A percentile compares a stretch with the other conserved stretches of the same genome.
phyloP scores from a whole-genome alignment of 352 stramenopile species.

The Blastocystis sp. region DNA sequence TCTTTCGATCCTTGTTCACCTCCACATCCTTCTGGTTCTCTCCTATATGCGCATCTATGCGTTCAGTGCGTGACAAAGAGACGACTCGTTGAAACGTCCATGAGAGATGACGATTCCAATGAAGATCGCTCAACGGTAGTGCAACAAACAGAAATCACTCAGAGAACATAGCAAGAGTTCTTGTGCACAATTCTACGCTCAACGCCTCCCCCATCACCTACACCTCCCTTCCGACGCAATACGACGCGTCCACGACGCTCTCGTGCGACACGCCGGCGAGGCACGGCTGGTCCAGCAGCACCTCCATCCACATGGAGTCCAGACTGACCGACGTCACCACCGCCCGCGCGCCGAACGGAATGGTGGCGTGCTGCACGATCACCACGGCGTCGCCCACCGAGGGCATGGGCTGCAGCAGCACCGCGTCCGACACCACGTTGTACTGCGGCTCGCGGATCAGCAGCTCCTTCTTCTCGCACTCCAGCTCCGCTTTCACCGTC shows the following conservation, averaged over 20 bases:
- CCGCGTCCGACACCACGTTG: constrained; percentile 2
- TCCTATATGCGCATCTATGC: constrained; percentile 24
- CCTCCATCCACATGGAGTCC: background rate
- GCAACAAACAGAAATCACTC: background rate
- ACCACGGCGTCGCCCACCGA: constrained; percentile 10
- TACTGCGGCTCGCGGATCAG: constrained; percentile 34
- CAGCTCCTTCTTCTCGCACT: constrained; percentile 24
- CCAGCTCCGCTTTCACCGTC: background rate
- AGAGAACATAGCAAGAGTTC: background rate
- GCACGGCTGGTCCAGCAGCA: constrained; percentile 29
- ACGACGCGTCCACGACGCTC: background rate
- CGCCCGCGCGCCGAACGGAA: constrained; percentile 35
- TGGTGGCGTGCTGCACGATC: constrained; percentile 26
- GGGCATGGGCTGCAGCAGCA: background rate
- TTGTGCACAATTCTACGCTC: constrained; percentile 3
- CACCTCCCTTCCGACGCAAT: constrained; percentile 4
- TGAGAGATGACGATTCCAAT: background rate
- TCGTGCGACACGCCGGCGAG: background rate
- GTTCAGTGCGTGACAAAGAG: background rate
- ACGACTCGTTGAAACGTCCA: constrained; percentile 44
- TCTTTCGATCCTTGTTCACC: background rate
- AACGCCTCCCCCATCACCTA: background rate
- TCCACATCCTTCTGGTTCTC: background rate
- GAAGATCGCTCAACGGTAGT: too few species aligned
- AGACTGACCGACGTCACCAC: background rate